These are phyloP conservation scores for Eucalyptus victrix DNA, from an alignment of 345 rosid species.

Conservation along the genomic window DNA sequence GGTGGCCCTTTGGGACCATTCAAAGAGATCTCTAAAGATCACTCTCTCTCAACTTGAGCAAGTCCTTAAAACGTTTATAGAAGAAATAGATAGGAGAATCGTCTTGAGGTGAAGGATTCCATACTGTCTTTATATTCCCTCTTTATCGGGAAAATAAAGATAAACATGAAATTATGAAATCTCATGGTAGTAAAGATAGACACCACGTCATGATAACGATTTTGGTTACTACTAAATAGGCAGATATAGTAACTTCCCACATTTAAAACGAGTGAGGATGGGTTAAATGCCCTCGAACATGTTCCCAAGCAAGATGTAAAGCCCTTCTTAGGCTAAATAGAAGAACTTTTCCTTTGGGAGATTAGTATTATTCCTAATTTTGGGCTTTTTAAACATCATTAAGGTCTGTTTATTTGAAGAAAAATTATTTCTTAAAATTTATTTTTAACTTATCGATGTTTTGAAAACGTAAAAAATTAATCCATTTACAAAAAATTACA, in stretches of 20 bases:
- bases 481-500: too few relatives aligned
- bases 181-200: too few relatives aligned
- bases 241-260: rapidly evolving
- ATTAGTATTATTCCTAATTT: background rate
- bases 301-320: background rate
- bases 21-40: background rate
- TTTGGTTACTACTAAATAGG: rapidly evolving
- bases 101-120: rapidly evolving
- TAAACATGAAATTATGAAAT: too few relatives aligned
- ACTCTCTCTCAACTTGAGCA: rapidly evolving
- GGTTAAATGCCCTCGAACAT: background rate
- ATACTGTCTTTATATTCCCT: rapidly evolving
- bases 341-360: background rate
- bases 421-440: background rate
- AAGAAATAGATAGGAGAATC: rapidly evolving
- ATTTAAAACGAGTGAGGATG: rapidly evolving
- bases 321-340: background rate
- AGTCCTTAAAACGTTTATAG: rapidly evolving
- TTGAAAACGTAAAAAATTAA: rapidly evolving
- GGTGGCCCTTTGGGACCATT: background rate
- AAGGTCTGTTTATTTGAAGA: background rate
- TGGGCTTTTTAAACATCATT: too few relatives aligned
- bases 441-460: too few relatives aligned
- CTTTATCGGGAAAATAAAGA: rapidly evolving
- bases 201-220: too few relatives aligned